Conservation (phyloP, 441 rosid species). For the Aleurites moluccanus region DNA sequence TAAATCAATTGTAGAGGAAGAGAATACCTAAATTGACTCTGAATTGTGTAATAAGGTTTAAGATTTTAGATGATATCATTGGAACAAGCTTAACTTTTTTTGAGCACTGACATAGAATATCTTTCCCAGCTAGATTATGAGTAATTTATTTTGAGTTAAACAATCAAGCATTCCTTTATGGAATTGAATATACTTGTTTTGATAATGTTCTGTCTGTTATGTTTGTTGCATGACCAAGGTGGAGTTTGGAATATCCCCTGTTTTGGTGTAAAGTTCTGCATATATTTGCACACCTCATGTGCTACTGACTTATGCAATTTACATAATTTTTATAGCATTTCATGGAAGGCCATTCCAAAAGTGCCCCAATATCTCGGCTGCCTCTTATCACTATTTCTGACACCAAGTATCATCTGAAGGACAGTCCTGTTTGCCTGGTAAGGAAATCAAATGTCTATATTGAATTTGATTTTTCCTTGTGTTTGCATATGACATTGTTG, state of each 20-base stretch:
- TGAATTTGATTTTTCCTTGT: slow-evolving; percentile 23
- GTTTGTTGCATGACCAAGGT: slow-evolving; percentile 8
- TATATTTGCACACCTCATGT: not conserved
- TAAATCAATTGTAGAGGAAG: slow-evolving; percentile 9
- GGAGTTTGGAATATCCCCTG: not conserved
- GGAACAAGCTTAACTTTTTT: not conserved
- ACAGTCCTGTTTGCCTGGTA: slow-evolving; percentile 93
- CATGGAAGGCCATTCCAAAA: slow-evolving; percentile 99
- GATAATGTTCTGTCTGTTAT: not conserved
- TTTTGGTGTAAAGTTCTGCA: not conserved
- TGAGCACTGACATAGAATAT: not conserved
- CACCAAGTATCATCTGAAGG: slow-evolving; percentile 75
- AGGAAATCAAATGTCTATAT: slow-evolving; percentile 23
- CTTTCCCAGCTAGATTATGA: not conserved
- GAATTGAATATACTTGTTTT: slow-evolving; percentile 5
- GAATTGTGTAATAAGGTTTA: not conserved
- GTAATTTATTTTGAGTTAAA: not conserved
- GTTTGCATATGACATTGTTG: slow-evolving; percentile 32
- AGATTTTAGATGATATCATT: not conserved
- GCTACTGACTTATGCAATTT: slow-evolving; percentile 23
- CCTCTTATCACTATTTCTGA: slow-evolving; percentile 81
- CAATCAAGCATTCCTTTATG: not conserved
- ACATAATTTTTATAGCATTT: slow-evolving; percentile 66
- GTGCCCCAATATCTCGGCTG: slow-evolving; percentile 85
- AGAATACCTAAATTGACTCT: not conserved